Evolutionary conservation across 2,329 filamentous ascomycete genomes (phyloP), one percentile per base, ranked within the genome.

Genomic region (Fusarium longipes): DNA sequence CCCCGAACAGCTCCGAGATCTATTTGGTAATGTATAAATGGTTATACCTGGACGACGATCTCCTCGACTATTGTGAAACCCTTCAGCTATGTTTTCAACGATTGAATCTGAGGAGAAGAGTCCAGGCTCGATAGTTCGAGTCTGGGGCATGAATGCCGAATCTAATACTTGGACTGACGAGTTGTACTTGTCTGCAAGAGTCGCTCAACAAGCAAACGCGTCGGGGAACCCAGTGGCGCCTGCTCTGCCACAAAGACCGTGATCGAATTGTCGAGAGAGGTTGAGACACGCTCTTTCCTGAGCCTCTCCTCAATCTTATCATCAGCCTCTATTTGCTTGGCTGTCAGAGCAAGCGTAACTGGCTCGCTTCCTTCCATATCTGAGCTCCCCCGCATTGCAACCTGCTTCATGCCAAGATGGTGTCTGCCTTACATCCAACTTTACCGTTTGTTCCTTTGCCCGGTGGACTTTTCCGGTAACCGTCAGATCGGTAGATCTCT

Each of bases 321-420:
- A 49, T 50, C 35, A 25, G 20, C 45, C 20, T 48, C n/a, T 29
- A 35, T 35, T 59, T 43, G 58, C 48, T 52, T 55, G 57, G 48
- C 40, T 48, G 8, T 38, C 22, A 43, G 40, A 49, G 40, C 35
- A 40, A 45, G 57, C 43, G 52, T 53, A 64, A 53, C 53, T 54
- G 61, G 60, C n/a, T 64, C 33, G n/a, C 39, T 45, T 36, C 51
- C 38, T 63, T 51, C 48, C 49, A 43, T 49, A 22, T 25, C 15
- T 55, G 29, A 39, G 29, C 48, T 55, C 60, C 65, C 65, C 65
- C 59, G 59, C 54, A 61, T 60, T 52, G 27, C 53, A 36, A 48
- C 45, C 32, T 43, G 17, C 25, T 22, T 29, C 11, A 43, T 29
- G 44, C 48, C 56, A 45, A 53, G 44, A 44, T 36, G 17, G 8